Conservation (phyloP, 352 stramenopile genomes). For the Phytophthora rubi region DNA sequence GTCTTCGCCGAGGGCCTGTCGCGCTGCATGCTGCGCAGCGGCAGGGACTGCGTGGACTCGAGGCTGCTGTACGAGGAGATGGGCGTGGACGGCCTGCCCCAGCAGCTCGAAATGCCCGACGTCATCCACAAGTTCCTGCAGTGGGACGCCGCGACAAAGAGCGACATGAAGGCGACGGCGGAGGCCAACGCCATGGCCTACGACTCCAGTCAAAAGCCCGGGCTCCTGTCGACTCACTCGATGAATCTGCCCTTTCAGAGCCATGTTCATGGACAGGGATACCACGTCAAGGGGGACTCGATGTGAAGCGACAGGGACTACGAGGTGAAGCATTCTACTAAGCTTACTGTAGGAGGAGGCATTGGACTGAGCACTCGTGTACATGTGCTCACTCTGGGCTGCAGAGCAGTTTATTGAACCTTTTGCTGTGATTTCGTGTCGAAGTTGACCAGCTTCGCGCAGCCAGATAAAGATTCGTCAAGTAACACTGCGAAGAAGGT, state of each 20-base stretch:
- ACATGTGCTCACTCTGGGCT: too few relatives aligned
- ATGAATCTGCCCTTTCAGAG: slow-evolving; percentile 67
- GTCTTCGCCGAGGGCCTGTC: slow-evolving; percentile 71
- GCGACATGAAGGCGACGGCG: slow-evolving; percentile 61
- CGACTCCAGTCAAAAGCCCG: slow-evolving; percentile 36
- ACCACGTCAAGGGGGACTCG: slow-evolving; percentile 11
- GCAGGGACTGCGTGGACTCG: slow-evolving; percentile 56
- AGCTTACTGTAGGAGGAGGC: too few relatives aligned
- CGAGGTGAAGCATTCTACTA: not conserved
- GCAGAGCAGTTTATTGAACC: too few relatives aligned
- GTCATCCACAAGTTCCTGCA: slow-evolving; percentile 57
- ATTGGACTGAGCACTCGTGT: slow-evolving; percentile 4
- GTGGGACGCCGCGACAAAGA: slow-evolving; percentile 61
- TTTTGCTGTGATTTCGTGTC: too few relatives aligned
- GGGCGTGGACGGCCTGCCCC: slow-evolving; percentile 49
- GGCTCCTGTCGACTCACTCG: slow-evolving; percentile 58
- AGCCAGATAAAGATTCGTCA: not conserved
- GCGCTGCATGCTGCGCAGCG: slow-evolving; percentile 66
- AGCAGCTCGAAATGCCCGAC: slow-evolving; percentile 55
- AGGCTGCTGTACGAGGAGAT: slow-evolving; percentile 61
- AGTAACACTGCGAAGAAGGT: not conserved
- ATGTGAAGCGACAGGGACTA: not conserved
- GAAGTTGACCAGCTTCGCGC: too few relatives aligned
- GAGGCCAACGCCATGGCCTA: slow-evolving; percentile 43
- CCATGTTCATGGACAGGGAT: slow-evolving; percentile 22